A percentile compares a stretch with the other conserved stretches of the same genome.
phyloP scores from a whole-genome alignment of 2,329 filamentous ascomycete genomes.

The Aspergillus versicolor region DNA sequence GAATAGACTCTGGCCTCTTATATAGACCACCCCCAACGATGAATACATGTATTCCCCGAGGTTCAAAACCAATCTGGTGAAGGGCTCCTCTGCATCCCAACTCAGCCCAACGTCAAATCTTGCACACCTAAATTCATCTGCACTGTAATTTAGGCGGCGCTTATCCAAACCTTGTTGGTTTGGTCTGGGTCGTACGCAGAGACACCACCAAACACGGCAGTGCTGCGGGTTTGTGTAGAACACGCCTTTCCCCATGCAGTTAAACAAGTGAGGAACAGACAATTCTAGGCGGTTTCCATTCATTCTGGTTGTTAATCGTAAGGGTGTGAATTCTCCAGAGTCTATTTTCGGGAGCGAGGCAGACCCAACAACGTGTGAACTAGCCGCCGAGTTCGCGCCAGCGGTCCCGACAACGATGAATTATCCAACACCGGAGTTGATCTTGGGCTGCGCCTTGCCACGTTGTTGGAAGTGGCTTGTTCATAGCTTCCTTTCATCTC shows the following conservation, averaged over 20 bases:
- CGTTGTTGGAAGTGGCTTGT: not conserved
- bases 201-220: not conserved
- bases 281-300: not conserved
- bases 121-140: not conserved
- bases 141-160: constrained; percentile 13
- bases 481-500: not conserved
- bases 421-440: not conserved
- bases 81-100: not conserved
- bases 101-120: not conserved
- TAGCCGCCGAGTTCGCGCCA: constrained; percentile 4
- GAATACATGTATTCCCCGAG: not conserved
- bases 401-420: constrained; percentile 4
- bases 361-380: not conserved
- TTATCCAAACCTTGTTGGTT: constrained; percentile 14
- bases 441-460: constrained; percentile 2
- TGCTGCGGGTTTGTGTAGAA: not conserved
- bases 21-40: not conserved
- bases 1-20: not conserved
- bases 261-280: not conserved
- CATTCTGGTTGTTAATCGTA: not conserved
- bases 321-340: not conserved
- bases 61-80: not conserved
- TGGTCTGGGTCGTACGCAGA: constrained; percentile 2
- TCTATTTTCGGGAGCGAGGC: constrained; percentile 8
- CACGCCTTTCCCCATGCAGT: not conserved